phyloP scores from a whole-genome alignment of 2,329 filamentous ascomycete species.

The Scedosporium dehoogii region DNA sequence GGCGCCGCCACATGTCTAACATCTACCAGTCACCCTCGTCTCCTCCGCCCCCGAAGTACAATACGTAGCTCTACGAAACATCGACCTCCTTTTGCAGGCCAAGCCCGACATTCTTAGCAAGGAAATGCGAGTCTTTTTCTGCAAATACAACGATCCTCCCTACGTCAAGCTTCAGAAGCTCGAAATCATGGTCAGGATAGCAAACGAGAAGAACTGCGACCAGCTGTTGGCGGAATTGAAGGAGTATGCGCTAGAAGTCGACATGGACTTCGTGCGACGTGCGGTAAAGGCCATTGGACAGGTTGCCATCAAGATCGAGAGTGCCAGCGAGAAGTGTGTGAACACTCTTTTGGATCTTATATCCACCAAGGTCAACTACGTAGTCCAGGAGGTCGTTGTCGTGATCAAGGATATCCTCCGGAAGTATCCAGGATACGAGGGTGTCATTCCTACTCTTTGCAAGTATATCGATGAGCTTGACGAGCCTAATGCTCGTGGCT shows the following conservation, averaged over 20 bases:
- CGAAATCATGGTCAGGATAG: slow-evolving; percentile 98
- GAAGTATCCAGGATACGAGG: slow-evolving; percentile 96
- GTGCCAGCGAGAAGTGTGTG: slow-evolving; percentile 88
- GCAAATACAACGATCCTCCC: slow-evolving; percentile 98
- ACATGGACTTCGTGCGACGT: slow-evolving; percentile 96
- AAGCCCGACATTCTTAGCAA: slow-evolving; percentile 96
- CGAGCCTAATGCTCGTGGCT: slow-evolving; percentile 81
- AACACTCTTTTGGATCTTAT: slow-evolving; percentile 89
- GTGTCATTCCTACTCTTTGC: slow-evolving; percentile 92
- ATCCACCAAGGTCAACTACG: slow-evolving; percentile 96
- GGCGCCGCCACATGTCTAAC: not conserved
- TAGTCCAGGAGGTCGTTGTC: slow-evolving; percentile 96
- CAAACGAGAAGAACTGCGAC: slow-evolving; percentile 93
- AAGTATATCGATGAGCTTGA: slow-evolving; percentile 95
- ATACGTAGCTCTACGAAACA: slow-evolving; percentile 92
- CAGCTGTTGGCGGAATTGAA: slow-evolving; percentile 90
- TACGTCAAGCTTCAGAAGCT: slow-evolving; percentile 97
- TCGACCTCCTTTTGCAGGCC: slow-evolving; percentile 89
- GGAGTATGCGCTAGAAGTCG: slow-evolving; percentile 94
- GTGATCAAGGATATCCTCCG: slow-evolving; percentile 98
- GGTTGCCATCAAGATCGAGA: slow-evolving; percentile 97
- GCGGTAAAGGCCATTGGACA: slow-evolving; percentile 95
- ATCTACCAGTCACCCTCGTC: slow-evolving; percentile 69
- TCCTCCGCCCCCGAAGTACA: slow-evolving; percentile 95
- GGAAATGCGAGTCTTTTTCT: slow-evolving; percentile 96